Evolutionary conservation across 306 rosid genomes (phyloP).

Genomic region (Cicer arietinum): DNA sequence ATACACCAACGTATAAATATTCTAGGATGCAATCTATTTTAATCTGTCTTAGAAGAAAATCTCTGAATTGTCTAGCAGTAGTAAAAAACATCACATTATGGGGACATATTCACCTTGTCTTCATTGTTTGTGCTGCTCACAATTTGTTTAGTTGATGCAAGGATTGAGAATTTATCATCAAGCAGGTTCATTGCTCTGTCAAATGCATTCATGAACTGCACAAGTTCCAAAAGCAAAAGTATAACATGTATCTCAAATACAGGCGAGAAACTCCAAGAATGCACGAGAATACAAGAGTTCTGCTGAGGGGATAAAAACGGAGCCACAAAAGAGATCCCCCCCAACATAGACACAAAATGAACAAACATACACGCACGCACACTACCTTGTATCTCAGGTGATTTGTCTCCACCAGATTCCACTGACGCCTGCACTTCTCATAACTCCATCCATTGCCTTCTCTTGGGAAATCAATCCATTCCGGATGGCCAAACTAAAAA

Average conservation of each 20-base stretch:
- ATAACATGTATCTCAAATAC: conserved; percentile 13
- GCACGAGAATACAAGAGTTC: conserved; percentile 34
- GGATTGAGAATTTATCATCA: conserved; percentile 79
- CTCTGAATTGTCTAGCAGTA: conserved; percentile 29
- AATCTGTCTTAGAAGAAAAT: conserved; percentile 23
- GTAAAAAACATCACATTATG: conserved; percentile 29
- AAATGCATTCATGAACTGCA: conserved; percentile 92
- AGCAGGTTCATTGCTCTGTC: conserved; percentile 92
- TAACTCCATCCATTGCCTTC: conserved; percentile 98
- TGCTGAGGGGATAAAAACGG: background rate
- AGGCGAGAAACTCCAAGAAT: conserved; percentile 39
- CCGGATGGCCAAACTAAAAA: conserved; percentile 95
- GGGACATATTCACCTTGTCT: conserved; percentile 65
- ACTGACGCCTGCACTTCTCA: conserved; percentile 93
- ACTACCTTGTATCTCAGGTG: conserved; percentile 89
- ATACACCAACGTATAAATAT: conserved; percentile 1
- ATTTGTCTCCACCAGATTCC: conserved; percentile 84
- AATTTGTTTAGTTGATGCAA: conserved; percentile 79
- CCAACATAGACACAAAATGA: too few species aligned
- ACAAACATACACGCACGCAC: background rate
- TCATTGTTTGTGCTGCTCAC: conserved; percentile 86
- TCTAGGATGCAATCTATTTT: conserved; percentile 35
- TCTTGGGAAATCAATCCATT: conserved; percentile 99
- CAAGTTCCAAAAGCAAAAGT: conserved; percentile 45
- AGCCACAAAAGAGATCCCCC: too few species aligned